phyloP scores from a whole-genome alignment of 768 basidiomycete species.

The Gloeopeniophorella convolvens region DNA sequence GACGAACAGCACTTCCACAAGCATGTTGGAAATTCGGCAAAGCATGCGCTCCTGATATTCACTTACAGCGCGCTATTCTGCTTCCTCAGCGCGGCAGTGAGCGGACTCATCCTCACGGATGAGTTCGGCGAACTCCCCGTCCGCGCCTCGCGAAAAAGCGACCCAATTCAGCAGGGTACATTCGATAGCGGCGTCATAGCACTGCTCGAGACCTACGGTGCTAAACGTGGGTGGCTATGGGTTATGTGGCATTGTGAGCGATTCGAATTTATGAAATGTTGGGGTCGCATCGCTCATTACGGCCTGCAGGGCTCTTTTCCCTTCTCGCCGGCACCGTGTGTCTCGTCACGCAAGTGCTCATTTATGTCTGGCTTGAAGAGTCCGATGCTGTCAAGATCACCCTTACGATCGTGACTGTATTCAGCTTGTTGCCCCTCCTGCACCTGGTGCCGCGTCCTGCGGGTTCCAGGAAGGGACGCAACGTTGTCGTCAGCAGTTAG shows the following conservation, averaged over 20 bases:
- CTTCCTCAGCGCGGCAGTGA: slow-evolving; percentile 14
- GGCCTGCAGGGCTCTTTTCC: slow-evolving; percentile 9
- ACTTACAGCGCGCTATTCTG: slow-evolving; percentile 19
- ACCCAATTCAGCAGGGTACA: slow-evolving; percentile 7
- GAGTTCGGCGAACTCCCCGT: slow-evolving; percentile 18
- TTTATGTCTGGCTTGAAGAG: slow-evolving; percentile 15
- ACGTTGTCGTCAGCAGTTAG: background rate
- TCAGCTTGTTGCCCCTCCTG: slow-evolving; percentile 6
- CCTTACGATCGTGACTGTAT: slow-evolving; percentile 7
- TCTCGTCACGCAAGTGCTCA: slow-evolving; percentile 1
- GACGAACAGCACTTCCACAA: background rate
- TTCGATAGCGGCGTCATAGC: slow-evolving; percentile 12
- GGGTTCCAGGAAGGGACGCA: background rate
- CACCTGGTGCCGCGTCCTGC: slow-evolving; percentile 4
- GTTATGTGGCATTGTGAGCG: slow-evolving; percentile 19
- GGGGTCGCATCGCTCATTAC: background rate
- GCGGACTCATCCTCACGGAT: slow-evolving; percentile 18
- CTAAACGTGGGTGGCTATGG: slow-evolving; percentile 13
- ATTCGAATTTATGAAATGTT: too few relatives aligned
- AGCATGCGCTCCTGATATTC: slow-evolving; percentile 14
- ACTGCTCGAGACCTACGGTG: slow-evolving; percentile 13
- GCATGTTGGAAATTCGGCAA: background rate
- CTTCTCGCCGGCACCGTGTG: slow-evolving; percentile 3
- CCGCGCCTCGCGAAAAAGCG: slow-evolving; percentile 6
- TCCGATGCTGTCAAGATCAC: slow-evolving; percentile 11